Percentiles rank a stretch among this genome's conserved stretches.
phyloP scores from a whole-genome alignment of 2,329 filamentous ascomycete species.

The Conoideocrella luteorostrata region DNA sequence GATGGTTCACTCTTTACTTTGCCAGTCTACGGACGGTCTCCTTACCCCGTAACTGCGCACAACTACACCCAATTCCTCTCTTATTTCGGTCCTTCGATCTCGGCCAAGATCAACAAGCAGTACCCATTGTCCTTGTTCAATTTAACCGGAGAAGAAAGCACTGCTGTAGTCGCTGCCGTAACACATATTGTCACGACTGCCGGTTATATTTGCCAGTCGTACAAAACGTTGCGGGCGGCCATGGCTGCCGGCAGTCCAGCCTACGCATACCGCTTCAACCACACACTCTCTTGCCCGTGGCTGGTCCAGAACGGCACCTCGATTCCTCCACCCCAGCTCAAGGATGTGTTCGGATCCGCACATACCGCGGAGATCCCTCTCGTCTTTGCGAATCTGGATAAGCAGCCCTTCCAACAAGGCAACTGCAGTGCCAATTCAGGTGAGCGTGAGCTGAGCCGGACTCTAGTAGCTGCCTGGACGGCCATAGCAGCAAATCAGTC shows the following conservation, averaged over 20 bases:
- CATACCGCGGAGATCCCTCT: conserved; percentile 14
- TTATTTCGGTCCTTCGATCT: conserved; percentile 8
- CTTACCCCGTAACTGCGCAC: conserved; percentile 5
- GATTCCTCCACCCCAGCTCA: conserved; percentile 5
- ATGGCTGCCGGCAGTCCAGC: conserved; percentile 5
- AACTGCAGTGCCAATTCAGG: conserved; percentile 9
- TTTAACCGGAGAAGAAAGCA: conserved; percentile 4
- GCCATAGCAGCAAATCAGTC: conserved; percentile 11
- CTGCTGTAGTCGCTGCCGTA: conserved; percentile 10
- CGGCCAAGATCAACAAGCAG: conserved; percentile 6
- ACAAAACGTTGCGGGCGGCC: conserved; percentile 10
- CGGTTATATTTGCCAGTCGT: conserved; percentile 10
- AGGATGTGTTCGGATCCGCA: conserved; percentile 8
- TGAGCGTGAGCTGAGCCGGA: conserved; percentile 10
- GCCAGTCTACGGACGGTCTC: conserved; percentile 3
- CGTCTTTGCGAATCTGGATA: conserved; percentile 13
- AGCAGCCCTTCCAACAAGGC: conserved; percentile 12
- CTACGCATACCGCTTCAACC: conserved; percentile 14
- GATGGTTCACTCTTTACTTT: conserved; percentile 12
- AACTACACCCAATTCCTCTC: conserved; percentile 13
- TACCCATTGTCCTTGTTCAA: conserved; percentile 14
- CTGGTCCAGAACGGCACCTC: conserved; percentile 5
- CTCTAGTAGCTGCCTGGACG: conserved; percentile 12
- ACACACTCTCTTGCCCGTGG: conserved; percentile 13
- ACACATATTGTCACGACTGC: conserved; percentile 10